Evolutionary conservation across 78 protist species (phyloP).

Genomic region (Guillardia theta): DNA sequence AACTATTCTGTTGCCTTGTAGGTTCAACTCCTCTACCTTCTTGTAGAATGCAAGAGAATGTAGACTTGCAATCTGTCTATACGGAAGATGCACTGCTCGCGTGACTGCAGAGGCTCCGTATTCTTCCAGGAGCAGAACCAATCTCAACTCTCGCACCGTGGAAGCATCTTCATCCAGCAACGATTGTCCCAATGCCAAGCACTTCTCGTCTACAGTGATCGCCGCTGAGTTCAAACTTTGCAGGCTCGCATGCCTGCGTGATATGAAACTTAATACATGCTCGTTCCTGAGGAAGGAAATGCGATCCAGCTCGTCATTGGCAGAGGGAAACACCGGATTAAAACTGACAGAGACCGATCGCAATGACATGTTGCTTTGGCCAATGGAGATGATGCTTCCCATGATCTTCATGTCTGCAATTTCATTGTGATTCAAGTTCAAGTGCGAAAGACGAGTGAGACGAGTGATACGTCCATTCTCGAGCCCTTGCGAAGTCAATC

Average conservation of each 20-base stretch:
- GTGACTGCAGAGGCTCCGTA: no score
- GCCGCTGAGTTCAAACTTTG: background rate
- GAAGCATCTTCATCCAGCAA: background rate
- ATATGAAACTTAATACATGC: background rate
- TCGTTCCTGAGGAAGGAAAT: background rate
- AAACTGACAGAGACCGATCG: background rate
- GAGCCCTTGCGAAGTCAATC: background rate
- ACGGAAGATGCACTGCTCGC: no score
- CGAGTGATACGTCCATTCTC: background rate
- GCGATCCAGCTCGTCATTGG: background rate
- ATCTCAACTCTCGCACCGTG: background rate
- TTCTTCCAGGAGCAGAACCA: background rate
- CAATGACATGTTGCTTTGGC: background rate
- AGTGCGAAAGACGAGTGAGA: background rate
- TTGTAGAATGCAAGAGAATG: no score
- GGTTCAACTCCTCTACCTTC: no score
- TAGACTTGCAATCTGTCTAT: no score
- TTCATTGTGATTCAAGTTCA: background rate
- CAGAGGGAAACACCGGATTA: background rate
- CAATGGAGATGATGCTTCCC: background rate
- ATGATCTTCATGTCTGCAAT: background rate
- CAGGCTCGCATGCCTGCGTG: background rate
- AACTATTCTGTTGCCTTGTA: background rate
- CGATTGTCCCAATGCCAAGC: background rate
- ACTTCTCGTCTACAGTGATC: background rate